Percentiles rank a stretch among this genome's conserved stretches.
Conservation (phyloP, 257 asterid species). For the Linderniella brevidens region DNA sequence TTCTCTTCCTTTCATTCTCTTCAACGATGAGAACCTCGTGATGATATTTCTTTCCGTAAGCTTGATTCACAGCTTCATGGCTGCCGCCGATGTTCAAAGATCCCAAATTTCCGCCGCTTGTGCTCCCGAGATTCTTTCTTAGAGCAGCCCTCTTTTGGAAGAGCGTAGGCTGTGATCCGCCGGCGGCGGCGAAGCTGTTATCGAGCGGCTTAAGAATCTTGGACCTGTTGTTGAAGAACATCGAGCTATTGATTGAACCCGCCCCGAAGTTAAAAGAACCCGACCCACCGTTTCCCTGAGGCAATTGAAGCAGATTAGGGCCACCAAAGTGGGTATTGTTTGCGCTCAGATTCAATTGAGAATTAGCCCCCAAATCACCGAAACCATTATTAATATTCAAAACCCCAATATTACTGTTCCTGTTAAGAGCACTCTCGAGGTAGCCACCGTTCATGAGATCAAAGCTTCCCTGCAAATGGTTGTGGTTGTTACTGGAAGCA, state of each 20-base stretch:
- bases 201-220: conserved; percentile 69
- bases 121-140: conserved; percentile 24
- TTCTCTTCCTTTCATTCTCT: conserved; percentile 37
- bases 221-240: conserved; percentile 38
- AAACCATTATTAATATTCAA: conserved; percentile 15
- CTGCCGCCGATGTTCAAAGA: conserved; percentile 22
- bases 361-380: conserved; percentile 23
- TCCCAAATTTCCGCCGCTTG: conserved; percentile 20
- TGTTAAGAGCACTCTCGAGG: conserved; percentile 33
- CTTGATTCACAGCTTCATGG: conserved; percentile 8
- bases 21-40: conserved; percentile 13
- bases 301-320: conserved; percentile 20
- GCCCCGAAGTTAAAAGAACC: conserved; percentile 11
- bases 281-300: conserved; percentile 19
- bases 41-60: conserved; percentile 11
- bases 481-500: conserved; percentile 11
- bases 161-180: conserved; percentile 67
- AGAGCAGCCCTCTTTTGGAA: conserved; percentile 90
- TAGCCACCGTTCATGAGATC: conserved; percentile 43
- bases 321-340: conserved; percentile 12
- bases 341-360: conserved; percentile 24
- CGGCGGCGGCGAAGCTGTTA: conserved; percentile 22
- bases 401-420: conserved; percentile 13
- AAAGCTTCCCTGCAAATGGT: conserved; percentile 23
- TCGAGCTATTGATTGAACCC: conserved; percentile 9